phyloP scores from a whole-genome alignment of 768 basidiomycete species.

The Phaeotremella skinneri region DNA sequence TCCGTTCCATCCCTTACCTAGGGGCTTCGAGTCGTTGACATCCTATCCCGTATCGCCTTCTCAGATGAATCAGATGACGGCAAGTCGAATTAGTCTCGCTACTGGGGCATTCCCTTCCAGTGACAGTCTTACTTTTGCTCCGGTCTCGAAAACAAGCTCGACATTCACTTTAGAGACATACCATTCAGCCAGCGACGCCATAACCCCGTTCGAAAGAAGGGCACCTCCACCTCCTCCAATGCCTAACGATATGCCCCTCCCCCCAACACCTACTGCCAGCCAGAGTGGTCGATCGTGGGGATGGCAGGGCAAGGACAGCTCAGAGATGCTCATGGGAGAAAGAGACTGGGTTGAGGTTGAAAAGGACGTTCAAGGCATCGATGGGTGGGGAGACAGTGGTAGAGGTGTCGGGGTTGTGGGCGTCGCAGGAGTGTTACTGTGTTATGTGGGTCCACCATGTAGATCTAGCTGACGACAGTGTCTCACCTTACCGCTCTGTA shows the following conservation, averaged over 20 bases:
- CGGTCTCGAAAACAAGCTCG: conserved; percentile 12
- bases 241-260: conserved; percentile 37
- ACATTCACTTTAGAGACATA: conserved; percentile 38
- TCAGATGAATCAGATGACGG: conserved; percentile 12
- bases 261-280: conserved; percentile 36
- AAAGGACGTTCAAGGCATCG: conserved; percentile 23
- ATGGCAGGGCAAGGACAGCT: conserved; percentile 25
- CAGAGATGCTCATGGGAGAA: conserved; percentile 38
- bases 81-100: conserved; percentile 18
- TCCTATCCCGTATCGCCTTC: conserved; percentile 32
- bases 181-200: conserved; percentile 18
- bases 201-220: conserved; percentile 9
- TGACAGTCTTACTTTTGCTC: conserved; percentile 13
- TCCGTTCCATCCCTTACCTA: conserved; percentile 37
- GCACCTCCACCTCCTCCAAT: conserved; percentile 44
- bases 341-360: conserved; percentile 38
- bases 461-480: conserved; percentile 13
- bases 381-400: conserved; percentile 30
- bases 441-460: conserved; percentile 27
- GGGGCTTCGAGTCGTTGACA: conserved; percentile 36
- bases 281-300: conserved; percentile 12
- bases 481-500: conserved; percentile 22
- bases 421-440: conserved; percentile 19
- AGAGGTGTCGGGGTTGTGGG: conserved; percentile 31
- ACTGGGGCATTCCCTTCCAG: conserved; percentile 7